These are phyloP conservation scores for Sicyos edulis DNA, from an alignment of 306 rosid genomes.

Conservation along the genomic window DNA sequence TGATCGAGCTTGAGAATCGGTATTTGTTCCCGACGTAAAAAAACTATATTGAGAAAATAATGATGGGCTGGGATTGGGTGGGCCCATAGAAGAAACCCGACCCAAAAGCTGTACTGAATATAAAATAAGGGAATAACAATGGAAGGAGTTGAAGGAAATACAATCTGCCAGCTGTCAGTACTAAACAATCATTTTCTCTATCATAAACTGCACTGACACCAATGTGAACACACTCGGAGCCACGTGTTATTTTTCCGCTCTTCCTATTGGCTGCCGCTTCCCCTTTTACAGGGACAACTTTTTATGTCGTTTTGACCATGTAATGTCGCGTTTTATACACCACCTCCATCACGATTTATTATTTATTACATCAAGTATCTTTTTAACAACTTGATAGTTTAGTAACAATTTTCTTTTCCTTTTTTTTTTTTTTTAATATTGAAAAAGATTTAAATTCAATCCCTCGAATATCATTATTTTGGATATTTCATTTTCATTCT, in stretches of 20 bases:
- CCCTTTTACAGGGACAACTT: conserved; percentile 16
- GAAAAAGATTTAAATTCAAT: too few relatives aligned
- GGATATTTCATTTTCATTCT: not conserved
- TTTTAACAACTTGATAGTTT: too few relatives aligned
- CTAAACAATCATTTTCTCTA: not conserved
- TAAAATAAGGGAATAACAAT: not conserved
- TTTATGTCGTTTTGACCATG: conserved; percentile 10
- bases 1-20: too few relatives aligned
- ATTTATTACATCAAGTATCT: too few relatives aligned
- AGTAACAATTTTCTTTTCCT: too few relatives aligned
- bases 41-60: too few relatives aligned
- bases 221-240: not conserved
- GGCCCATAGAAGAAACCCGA: not conserved
- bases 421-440: too few relatives aligned
- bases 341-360: not conserved
- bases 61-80: not conserved
- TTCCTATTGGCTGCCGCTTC: conserved; percentile 2
- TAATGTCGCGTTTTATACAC: not conserved
- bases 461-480: too few relatives aligned
- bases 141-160: not conserved
- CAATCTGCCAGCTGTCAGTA: conserved; percentile 2
- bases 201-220: not conserved
- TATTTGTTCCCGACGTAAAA: too few relatives aligned
- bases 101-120: not conserved
- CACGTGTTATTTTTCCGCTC: not conserved